phyloP scores from a whole-genome alignment of 768 basidiomycete genomes.

The Sarcodon aspratus region DNA sequence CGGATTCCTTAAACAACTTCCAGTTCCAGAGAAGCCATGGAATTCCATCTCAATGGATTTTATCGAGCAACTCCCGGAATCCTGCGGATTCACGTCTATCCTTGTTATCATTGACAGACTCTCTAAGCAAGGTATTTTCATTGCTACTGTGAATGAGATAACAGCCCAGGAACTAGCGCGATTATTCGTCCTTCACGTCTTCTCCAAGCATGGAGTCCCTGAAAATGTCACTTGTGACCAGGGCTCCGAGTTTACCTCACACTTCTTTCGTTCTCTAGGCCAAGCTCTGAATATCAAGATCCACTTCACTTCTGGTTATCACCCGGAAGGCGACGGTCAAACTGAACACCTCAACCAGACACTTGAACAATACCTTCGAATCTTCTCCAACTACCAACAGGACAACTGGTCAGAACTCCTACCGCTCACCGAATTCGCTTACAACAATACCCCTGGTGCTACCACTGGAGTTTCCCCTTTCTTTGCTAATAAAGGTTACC shows the following conservation, averaged over 20 bases:
- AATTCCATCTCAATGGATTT: slow-evolving; percentile 12
- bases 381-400: slow-evolving; percentile 26
- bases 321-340: slow-evolving; percentile 30
- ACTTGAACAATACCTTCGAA: slow-evolving; percentile 25
- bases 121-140: slow-evolving; percentile 17
- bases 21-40: slow-evolving; percentile 12
- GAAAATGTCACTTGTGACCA: slow-evolving; percentile 5
- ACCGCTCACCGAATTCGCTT: slow-evolving; percentile 28
- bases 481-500: slow-evolving; percentile 7
- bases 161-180: slow-evolving; percentile 2
- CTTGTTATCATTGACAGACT: slow-evolving; percentile 6
- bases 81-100: slow-evolving; percentile 10
- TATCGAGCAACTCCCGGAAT: slow-evolving; percentile 11
- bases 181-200: slow-evolving; percentile 5
- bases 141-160: slow-evolving; percentile 8
- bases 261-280: slow-evolving; percentile 5
- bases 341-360: slow-evolving; percentile 26
- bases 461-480: slow-evolving; percentile 14
- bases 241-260: slow-evolving; percentile 5
- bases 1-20: slow-evolving; percentile 4
- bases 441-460: slow-evolving; percentile 24
- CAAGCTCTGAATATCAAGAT: slow-evolving; percentile 4
- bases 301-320: slow-evolving; percentile 26
- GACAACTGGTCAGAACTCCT: slow-evolving; percentile 31
- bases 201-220: slow-evolving; percentile 2